A percentile compares a stretch with the other conserved stretches of the same genome.
Evolutionary conservation across 805 yeast species (phyloP).

Genomic region (Pichia scutulata): DNA sequence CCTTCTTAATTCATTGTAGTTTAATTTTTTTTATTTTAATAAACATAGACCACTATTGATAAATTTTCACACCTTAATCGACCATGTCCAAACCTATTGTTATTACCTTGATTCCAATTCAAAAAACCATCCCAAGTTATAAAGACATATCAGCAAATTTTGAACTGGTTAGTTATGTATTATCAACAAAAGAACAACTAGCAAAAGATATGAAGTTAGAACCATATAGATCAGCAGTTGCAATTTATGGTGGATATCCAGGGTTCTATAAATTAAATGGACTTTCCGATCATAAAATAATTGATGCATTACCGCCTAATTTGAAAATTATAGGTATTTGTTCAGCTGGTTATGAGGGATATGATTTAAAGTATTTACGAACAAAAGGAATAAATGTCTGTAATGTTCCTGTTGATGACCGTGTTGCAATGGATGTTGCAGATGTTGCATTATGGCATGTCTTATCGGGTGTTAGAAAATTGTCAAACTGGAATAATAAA

Average conservation of each 20-base stretch:
- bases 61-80: too few species aligned
- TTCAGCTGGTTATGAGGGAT: slow-evolving; percentile 45
- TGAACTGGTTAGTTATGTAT: slow-evolving; percentile 31
- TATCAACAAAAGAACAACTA: slow-evolving; percentile 36
- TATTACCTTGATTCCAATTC: slow-evolving; percentile 44
- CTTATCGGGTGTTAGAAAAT: slow-evolving; percentile 52
- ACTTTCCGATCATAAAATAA: slow-evolving; percentile 32
- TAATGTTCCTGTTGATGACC: slow-evolving; percentile 50
- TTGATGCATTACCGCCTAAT: slow-evolving; percentile 33
- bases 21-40: too few species aligned
- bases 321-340: slow-evolving; percentile 44
- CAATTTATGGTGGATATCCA: slow-evolving; percentile 47
- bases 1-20: too few species aligned
- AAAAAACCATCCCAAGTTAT: slow-evolving; percentile 40
- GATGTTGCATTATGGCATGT: slow-evolving; percentile 58
- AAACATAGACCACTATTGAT: too few species aligned
- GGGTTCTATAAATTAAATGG: slow-evolving; percentile 41
- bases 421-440: slow-evolving; percentile 54
- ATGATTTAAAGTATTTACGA: slow-evolving; percentile 32
- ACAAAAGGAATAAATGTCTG: slow-evolving; percentile 41
- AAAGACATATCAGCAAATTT: slow-evolving; percentile 34
- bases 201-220: slow-evolving; percentile 31
- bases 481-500: slow-evolving; percentile 37
- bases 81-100: slow-evolving; percentile 24
- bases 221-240: slow-evolving; percentile 31